These are phyloP conservation scores for Paramicrosporidium saccamoebae DNA, from an alignment of 371 early-diverging fungal species.

Conservation along the genomic window DNA sequence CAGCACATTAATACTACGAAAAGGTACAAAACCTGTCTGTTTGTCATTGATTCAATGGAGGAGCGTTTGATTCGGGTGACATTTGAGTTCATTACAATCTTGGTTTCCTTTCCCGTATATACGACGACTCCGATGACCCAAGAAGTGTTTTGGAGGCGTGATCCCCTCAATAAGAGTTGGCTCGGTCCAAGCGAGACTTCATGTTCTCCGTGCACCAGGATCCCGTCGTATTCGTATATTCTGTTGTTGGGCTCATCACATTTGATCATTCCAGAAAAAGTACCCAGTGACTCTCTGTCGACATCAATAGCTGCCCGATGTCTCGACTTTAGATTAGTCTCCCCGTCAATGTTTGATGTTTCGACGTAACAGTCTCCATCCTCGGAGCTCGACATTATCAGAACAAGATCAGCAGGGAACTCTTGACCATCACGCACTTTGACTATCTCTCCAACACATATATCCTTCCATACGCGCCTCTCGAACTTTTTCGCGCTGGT, in stretches of 20 bases:
- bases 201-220: slow-evolving; percentile 12
- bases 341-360: slow-evolving; percentile 83
- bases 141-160: slow-evolving; percentile 37
- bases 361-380: slow-evolving; percentile 74
- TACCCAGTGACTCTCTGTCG: slow-evolving; percentile 16
- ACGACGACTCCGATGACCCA: slow-evolving; percentile 57
- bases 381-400: slow-evolving; percentile 49
- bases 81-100: slow-evolving; percentile 48
- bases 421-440: slow-evolving; percentile 45
- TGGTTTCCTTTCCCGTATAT: slow-evolving; percentile 65
- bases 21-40: slow-evolving; percentile 59
- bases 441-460: slow-evolving; percentile 68
- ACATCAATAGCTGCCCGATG: slow-evolving; percentile 24
- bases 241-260: slow-evolving; percentile 59
- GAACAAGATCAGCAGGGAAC: slow-evolving; percentile 66
- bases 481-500: slow-evolving; percentile 14
- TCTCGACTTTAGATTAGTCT: slow-evolving; percentile 60
- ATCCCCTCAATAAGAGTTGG: slow-evolving; percentile 44
- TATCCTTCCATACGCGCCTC: slow-evolving; percentile 25
- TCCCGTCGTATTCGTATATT: slow-evolving; percentile 51
- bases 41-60: slow-evolving; percentile 54
- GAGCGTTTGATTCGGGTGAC: slow-evolving; percentile 41
- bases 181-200: slow-evolving; percentile 37
- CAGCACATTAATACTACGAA: slow-evolving; percentile 48
- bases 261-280: slow-evolving; percentile 14